phyloP scores from a whole-genome alignment of 148 eudicot species.

The Arctostaphylos glauca region DNA sequence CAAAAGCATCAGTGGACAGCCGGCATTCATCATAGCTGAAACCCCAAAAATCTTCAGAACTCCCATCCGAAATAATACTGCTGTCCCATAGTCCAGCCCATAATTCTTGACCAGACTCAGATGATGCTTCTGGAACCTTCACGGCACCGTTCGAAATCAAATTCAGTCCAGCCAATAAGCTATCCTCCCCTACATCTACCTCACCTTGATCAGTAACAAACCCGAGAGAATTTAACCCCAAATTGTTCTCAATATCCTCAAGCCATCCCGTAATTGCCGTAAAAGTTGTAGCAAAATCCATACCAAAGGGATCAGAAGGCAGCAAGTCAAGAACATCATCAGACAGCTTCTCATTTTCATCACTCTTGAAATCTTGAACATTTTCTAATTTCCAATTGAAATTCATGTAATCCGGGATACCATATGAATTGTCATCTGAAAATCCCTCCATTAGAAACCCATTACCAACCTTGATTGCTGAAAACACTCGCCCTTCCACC shows the following conservation, averaged over 20 bases:
- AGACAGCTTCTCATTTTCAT: constrained; percentile 11
- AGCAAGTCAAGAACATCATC: constrained; percentile 25
- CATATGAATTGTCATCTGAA: constrained; percentile 1
- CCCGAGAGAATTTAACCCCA: constrained; percentile 13
- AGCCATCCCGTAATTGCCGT: constrained; percentile 29
- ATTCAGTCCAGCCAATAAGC: constrained; percentile 20
- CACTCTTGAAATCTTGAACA: neutral
- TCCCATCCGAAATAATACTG: neutral
- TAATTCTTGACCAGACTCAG: neutral
- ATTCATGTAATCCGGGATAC: constrained; percentile 4
- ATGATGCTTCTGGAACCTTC: neutral
- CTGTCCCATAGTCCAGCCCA: constrained; percentile 12
- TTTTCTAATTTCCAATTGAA: neutral
- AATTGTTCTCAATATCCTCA: constrained; percentile 21
- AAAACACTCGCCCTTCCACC: constrained; percentile 14
- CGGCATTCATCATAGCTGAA: no score
- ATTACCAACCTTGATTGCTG: constrained; percentile 10
- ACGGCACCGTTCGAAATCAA: constrained; percentile 18
- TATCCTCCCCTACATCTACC: constrained; percentile 19
- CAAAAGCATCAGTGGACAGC: neutral
- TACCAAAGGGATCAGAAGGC: constrained; percentile 33
- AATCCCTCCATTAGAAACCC: constrained; percentile 12
- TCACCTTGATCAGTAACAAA: constrained; percentile 16
- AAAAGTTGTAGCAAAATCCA: constrained; percentile 26
- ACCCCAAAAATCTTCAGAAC: constrained; percentile 17